phyloP scores from a whole-genome alignment of 768 basidiomycete species.

The Boletus rex-veris region DNA sequence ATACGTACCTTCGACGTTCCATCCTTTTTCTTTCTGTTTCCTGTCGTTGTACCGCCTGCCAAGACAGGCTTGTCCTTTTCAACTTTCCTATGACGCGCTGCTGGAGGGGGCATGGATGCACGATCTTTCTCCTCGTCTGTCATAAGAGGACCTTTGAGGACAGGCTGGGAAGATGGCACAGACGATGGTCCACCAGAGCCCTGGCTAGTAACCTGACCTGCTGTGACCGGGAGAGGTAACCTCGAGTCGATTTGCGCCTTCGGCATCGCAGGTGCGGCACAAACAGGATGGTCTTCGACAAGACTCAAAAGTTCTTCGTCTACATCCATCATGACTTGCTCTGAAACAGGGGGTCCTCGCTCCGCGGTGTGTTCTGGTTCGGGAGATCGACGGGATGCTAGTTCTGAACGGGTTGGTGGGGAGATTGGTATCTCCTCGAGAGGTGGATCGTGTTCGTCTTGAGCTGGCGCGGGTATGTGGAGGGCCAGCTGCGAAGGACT shows the following conservation, averaged over 20 bases:
- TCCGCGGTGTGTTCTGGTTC: constrained; percentile 3
- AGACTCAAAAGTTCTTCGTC: constrained; percentile 67
- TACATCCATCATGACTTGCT: constrained; percentile 42
- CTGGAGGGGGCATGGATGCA: constrained; percentile 59
- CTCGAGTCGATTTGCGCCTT: constrained; percentile 1
- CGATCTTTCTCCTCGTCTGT: constrained; percentile 36
- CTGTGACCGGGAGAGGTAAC: background rate
- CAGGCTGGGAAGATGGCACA: constrained; percentile 3
- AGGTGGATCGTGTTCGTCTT: constrained; percentile 2
- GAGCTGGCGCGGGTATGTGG: background rate
- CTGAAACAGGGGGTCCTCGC: constrained; percentile 2
- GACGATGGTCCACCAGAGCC: background rate
- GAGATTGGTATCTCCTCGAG: background rate
- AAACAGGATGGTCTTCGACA: constrained; percentile 47
- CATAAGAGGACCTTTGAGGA: constrained; percentile 8
- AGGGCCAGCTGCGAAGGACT: constrained; percentile 17
- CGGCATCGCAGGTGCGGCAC: background rate
- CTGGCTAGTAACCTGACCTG: constrained; percentile 1
- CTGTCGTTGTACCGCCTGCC: constrained; percentile 3
- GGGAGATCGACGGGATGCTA: constrained; percentile 7
- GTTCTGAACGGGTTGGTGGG: background rate
- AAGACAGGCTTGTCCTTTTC: constrained; percentile 21
- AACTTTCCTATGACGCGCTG: constrained; percentile 23
- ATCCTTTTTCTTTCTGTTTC: constrained; percentile 37
- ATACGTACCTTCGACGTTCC: constrained; percentile 20